These are phyloP conservation scores for Agrocybe praecox DNA, from an alignment of 768 basidiomycete species.

Conservation along the genomic window DNA sequence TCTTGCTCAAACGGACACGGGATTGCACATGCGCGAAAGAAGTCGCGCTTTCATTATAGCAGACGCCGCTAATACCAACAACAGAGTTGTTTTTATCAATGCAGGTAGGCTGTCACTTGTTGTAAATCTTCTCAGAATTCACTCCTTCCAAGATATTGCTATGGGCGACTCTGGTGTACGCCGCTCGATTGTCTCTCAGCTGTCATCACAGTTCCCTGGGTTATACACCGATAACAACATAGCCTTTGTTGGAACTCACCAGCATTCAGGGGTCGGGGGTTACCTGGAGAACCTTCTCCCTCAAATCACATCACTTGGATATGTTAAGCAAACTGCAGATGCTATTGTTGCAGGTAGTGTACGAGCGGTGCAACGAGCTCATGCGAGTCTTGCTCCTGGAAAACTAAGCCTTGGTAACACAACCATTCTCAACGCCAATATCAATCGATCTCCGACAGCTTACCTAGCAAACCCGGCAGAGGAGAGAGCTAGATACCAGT, in stretches of 20 bases:
- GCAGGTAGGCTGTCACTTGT: conserved; percentile 46
- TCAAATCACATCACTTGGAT: conserved; percentile 74
- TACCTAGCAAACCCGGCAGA: conserved; percentile 75
- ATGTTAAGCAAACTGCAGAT: conserved; percentile 69
- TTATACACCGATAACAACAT: conserved; percentile 73
- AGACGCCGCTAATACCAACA: conserved; percentile 52
- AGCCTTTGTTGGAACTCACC: conserved; percentile 76
- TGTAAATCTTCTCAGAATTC: not conserved
- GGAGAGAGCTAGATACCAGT: conserved; percentile 67
- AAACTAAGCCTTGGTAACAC: conserved; percentile 67
- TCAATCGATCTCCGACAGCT: conserved; percentile 75
- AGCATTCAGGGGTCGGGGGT: conserved; percentile 78
- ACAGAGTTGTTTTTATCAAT: conserved; percentile 76
- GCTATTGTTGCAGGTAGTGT: conserved; percentile 76
- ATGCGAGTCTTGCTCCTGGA: conserved; percentile 61
- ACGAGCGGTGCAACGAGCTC: conserved; percentile 68
- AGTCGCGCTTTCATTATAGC: conserved; percentile 79
- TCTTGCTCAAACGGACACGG: conserved; percentile 66
- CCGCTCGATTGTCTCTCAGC: conserved; percentile 61
- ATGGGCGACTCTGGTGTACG: conserved; percentile 83
- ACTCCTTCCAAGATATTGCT: conserved; percentile 57
- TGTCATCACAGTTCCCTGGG: conserved; percentile 59
- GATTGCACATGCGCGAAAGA: conserved; percentile 79
- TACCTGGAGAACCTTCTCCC: conserved; percentile 81
- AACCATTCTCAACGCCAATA: conserved; percentile 67